Base-by-base conservation (phyloP, 768 basidiomycete genomes). In the Pholiota conissans region DNA sequence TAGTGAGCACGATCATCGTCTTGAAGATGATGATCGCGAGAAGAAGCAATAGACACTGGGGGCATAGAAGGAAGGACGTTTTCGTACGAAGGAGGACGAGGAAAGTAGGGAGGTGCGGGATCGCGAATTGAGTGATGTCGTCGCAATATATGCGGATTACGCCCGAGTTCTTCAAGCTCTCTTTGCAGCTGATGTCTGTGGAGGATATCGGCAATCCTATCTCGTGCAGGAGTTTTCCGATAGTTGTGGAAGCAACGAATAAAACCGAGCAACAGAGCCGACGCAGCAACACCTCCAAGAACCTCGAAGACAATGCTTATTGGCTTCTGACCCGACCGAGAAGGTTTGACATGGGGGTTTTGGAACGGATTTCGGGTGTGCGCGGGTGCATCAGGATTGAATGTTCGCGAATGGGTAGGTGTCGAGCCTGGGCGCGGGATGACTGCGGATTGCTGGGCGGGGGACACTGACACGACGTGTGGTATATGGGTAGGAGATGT, bases 41-140 rank as follows among this genome's bases (percentile, higher is more conserved):
- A 20, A 42, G 20, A 20, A 42, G 20, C 11, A 28, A 49, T 35
- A n/a, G 47, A 24, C 9, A 40, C 37, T 27, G 47, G 37, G 20
- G 49, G 24, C 20, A 16, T 49, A 29, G 57, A 45, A 9, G 60
- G 52, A 24, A 27, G 50, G 16, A 49, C 29, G 3, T 58, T 48
- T 16, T 65, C 62, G 53, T 84, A 84, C 3, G 74, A 70, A 5
- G 80, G 76, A 11, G 84, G 83, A 18, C 75, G 76, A n/a, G 75
- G 76, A 48, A 79, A 65, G 65, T 84, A 84, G 1, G 81, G 80
- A 40, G 84, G 83, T 1, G 80, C 79, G 18, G 82, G 81, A 14
- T 78, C 79, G 9, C 63, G 72, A 39, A 71, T 61, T 29, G 72
- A 68, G 30, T 63, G 63, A n/a, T 66, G 63, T 20, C 72, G 64